Evolutionary conservation across 2,329 filamentous ascomycete genomes (phyloP).

Genomic region (Zymoseptoria passerinii): DNA sequence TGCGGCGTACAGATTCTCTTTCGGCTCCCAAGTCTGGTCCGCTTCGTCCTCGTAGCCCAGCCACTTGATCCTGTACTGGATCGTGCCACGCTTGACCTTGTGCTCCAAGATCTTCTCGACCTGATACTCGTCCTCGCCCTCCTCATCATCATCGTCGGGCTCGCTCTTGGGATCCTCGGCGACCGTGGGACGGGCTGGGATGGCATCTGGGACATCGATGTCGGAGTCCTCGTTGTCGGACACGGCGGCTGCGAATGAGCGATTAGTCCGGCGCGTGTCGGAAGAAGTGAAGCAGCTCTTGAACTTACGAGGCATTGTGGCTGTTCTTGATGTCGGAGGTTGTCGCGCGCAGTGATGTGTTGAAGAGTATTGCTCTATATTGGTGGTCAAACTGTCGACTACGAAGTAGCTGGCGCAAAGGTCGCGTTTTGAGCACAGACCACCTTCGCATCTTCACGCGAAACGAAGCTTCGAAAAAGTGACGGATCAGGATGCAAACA

Average conservation of each 20-base stretch:
- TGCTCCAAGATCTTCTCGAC: conserved; percentile 68
- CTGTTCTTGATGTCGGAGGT: not conserved
- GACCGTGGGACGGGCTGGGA: conserved; percentile 21
- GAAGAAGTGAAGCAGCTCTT: not conserved
- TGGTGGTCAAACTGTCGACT: not conserved
- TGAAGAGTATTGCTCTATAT: not conserved
- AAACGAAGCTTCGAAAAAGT: not conserved
- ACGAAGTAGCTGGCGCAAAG: not conserved
- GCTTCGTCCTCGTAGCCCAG: conserved; percentile 62
- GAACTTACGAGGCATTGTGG: conserved; percentile 24
- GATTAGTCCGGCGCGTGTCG: not conserved
- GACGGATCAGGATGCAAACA: not conserved
- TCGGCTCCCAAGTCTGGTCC: conserved; percentile 72
- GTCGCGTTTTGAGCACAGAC: not conserved
- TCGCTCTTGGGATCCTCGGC: conserved; percentile 24
- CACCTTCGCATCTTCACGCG: not conserved
- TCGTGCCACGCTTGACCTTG: conserved; percentile 47
- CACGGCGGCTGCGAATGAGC: conserved; percentile 28
- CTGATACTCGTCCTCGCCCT: conserved; percentile 53
- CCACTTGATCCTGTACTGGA: conserved; percentile 70
- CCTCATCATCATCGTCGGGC: conserved; percentile 33
- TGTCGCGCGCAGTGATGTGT: not conserved
- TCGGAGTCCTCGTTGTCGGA: conserved; percentile 31
- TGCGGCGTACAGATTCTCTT: conserved; percentile 55
- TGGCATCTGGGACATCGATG: conserved; percentile 25